Evolutionary conservation across 345 rosid species (phyloP).

Genomic region (Salix brachista): DNA sequence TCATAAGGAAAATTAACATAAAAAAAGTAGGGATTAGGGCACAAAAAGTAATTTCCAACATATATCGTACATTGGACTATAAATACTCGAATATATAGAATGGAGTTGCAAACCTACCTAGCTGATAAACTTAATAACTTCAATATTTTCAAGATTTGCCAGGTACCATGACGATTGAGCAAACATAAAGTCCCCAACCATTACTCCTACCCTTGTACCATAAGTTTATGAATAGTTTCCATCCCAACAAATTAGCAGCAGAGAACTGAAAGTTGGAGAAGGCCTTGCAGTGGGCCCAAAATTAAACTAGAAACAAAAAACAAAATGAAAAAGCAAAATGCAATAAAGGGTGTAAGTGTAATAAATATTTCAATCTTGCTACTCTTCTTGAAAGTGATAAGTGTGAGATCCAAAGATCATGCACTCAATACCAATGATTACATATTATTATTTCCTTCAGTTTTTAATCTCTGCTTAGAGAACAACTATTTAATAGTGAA

Average conservation of each 20-base stretch:
- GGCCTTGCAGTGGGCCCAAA: background rate
- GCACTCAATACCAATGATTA: background rate
- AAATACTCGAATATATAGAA: too few relatives aligned
- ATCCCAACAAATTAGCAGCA: slow-evolving; percentile 44
- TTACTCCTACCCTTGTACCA: slow-evolving; percentile 84
- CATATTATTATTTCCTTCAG: background rate
- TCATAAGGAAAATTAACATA: too few relatives aligned
- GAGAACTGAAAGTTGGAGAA: background rate
- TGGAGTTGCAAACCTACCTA: too few relatives aligned
- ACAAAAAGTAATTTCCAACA: too few relatives aligned
- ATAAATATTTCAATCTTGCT: background rate
- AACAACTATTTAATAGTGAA: background rate
- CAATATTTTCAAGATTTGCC: too few relatives aligned
- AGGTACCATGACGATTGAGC: slow-evolving; percentile 98
- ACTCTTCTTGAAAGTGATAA: background rate
- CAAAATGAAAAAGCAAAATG: background rate
- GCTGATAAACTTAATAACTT: too few relatives aligned
- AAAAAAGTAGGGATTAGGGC: too few relatives aligned
- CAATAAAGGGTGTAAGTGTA: too few relatives aligned
- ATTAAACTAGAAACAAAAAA: background rate
- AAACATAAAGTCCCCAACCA: slow-evolving; percentile 97
- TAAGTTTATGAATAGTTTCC: slow-evolving; percentile 77
- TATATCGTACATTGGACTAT: too few relatives aligned
- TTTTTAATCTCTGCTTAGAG: background rate
- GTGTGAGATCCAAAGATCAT: background rate